Evolutionary conservation across 768 basidiomycete species (phyloP), one percentile per base, ranked within the genome.

Genomic region (Imleria badia): DNA sequence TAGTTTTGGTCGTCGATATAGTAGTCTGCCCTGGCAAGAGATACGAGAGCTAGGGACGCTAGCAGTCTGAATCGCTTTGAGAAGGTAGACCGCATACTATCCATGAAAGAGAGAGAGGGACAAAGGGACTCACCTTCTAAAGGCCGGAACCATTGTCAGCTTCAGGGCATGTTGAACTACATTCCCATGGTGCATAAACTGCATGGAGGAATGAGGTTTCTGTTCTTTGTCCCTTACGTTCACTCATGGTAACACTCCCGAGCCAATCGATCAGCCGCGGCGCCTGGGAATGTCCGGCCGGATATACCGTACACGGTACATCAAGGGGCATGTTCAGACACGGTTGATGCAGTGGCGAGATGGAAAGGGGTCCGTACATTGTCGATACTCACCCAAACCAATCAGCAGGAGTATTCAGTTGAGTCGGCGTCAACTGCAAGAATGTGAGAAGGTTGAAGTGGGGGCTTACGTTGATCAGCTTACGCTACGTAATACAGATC

Each of bases 1-100:
- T 12, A 34, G 34, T 60, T 59, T 43, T 59, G 56, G 14, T 62
- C 61, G 29, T 62, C 61, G 20, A 62, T 58, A 22, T 41, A 51
- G 30, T 60, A 60, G 35, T 60, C 54, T 39, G 54, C 60, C 26
- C 29, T 54, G 20, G 40, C 46, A 11, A 51, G 42, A n/a, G 51
- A 51, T 26, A 20, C 29, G 15, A 60, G 33, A 35, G 36, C 54
- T 6, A 38, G 40, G 6, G 41, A 23, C 26, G 26, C 35, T 15
- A 60, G 17, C 38, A 60, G 26, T 31, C 22, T 47, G n/a, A n/a
- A n/a, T n/a, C n/a, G n/a, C 30, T 33, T 47, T 19, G 41, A 12
- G 23, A 49, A 15, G 22, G n/a, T 14, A 33, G 45, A 33, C 52
- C 20, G 52, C 60, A 60, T 59, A 12, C 12, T 31, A n/a, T 34